phyloP scores from a whole-genome alignment of 257 asterid genomes.

The Nemophila menziesii region DNA sequence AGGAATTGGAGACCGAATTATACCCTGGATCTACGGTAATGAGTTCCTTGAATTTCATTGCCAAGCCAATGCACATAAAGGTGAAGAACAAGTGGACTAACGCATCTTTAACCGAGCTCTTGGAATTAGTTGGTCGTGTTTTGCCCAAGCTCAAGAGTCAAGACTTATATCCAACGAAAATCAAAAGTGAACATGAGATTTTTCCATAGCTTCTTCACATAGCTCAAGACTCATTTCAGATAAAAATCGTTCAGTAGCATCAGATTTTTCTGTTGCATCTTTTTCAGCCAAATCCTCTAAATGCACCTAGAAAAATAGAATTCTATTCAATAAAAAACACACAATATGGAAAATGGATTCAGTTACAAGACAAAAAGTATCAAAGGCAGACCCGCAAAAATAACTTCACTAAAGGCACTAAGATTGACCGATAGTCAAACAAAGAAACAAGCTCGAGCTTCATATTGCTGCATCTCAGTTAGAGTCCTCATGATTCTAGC shows the following conservation, averaged over 20 bases:
- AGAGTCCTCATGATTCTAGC: slow-evolving; percentile 62
- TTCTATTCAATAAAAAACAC: slow-evolving; percentile 14
- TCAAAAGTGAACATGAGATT: too few relatives aligned
- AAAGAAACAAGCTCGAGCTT: slow-evolving; percentile 60
- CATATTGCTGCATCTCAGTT: slow-evolving; percentile 65
- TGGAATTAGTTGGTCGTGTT: too few relatives aligned
- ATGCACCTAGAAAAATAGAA: slow-evolving; percentile 41
- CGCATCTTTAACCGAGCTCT: too few relatives aligned
- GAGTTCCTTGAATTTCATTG: too few relatives aligned
- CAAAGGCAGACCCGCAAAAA: slow-evolving; percentile 57
- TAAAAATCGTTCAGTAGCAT: slow-evolving; percentile 87
- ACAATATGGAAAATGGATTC: not conserved
- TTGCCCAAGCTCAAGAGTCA: too few relatives aligned
- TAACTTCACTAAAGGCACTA: slow-evolving; percentile 74
- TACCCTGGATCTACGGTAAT: too few relatives aligned
- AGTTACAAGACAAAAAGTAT: not conserved
- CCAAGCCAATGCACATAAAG: too few relatives aligned
- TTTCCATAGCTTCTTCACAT: too few relatives aligned
- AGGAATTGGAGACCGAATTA: too few relatives aligned
- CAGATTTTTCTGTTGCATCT: slow-evolving; percentile 95
- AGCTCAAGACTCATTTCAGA: slow-evolving; percentile 89
- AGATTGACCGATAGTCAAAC: slow-evolving; percentile 54
- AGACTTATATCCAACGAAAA: too few relatives aligned
- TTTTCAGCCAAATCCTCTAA: slow-evolving; percentile 85
- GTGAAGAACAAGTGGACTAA: too few relatives aligned